Base-by-base conservation (phyloP, 2,329 filamentous ascomycete species). In the Aureobasidium melanogenum region DNA sequence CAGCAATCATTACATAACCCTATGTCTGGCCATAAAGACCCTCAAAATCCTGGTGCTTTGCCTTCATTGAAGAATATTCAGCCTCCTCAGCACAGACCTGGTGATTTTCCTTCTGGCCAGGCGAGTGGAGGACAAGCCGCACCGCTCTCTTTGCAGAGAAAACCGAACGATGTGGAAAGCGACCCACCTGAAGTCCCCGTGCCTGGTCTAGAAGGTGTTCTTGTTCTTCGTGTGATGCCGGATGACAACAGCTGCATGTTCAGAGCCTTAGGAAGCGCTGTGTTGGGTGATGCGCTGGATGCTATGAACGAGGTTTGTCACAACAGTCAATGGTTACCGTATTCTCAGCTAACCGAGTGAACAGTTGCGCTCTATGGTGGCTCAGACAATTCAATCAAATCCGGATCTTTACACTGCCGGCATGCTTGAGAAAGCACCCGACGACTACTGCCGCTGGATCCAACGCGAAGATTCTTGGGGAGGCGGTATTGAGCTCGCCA, bases 161-260 rank as follows among this genome's bases (percentile, higher is more conserved):
- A 77, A 62, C 64, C 72, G 32, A 73, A 74, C 22, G 70, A 76
- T 5, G 66, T 75, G 26, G 77, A 82, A 43, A 77, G 79, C 48
- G 84, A 88, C 64, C 83, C 84, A 1, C 85, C 85, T 0, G 84
- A 87, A 67, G 73, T 88, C 1, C 75, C 80, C 0, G 77, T 86
- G 0, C 79, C 83, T 7, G 76, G 80, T 30, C 80, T 83, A 52
- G 76, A 76, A 34, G 83, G 82, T 50, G 82, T 79, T 1, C 73
- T 83, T 19, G 88, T 95, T 9, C 82, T 97, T 19, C 87, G 93
- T 15, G 89, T 97, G 55, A 97, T 97, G 93, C 91, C 92, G 5
- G 93, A 97, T 70, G 93, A 97, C 74, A 97, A 97, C 74, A 91
- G 87, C 62, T 97, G 93, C 75, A 85, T 97, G 69, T 97, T 97